Conservation (phyloP, 2,329 filamentous ascomycete genomes). For the Diaporthe velutina region DNA sequence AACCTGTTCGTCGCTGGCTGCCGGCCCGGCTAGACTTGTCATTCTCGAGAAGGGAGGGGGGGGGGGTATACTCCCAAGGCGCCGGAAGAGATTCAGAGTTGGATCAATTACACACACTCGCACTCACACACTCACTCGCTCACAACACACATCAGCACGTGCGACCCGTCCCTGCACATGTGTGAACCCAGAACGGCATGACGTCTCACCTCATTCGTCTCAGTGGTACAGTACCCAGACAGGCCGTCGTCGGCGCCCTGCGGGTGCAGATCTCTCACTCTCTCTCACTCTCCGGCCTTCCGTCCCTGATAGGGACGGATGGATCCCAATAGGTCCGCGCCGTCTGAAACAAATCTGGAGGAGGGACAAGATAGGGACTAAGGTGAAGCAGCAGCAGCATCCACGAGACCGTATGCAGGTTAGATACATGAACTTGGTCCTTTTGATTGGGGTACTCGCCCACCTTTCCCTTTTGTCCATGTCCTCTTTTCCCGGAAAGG, state of each 20-base stretch:
- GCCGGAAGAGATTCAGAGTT: neutral
- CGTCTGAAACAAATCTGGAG: conserved; percentile 1
- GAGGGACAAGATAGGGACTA: conserved; percentile 8
- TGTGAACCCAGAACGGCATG: conserved; percentile 2
- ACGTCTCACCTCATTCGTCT: conserved; percentile 6
- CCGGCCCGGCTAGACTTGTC: conserved; percentile 23
- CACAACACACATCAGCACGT: neutral
- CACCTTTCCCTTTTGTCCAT: neutral
- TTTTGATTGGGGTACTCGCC: neutral
- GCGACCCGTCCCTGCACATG: conserved; percentile 8
- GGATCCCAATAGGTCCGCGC: neutral
- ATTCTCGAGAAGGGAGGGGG: neutral
- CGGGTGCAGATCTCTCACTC: neutral
- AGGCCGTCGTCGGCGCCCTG: conserved; percentile 4
- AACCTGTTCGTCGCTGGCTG: conserved; percentile 18
- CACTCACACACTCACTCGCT: neutral
- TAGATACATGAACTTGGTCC: conserved; percentile 11
- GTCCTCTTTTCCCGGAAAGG: neutral
- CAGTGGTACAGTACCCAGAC: conserved; percentile 5
- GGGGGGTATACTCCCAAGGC: neutral
- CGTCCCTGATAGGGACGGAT: neutral
- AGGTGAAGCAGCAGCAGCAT: neutral
- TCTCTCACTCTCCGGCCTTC: neutral
- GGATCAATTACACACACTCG: neutral
- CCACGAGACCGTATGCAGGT: neutral